Conservation (phyloP, 2,329 filamentous ascomycete genomes). For the Penicillium sp. region DNA sequence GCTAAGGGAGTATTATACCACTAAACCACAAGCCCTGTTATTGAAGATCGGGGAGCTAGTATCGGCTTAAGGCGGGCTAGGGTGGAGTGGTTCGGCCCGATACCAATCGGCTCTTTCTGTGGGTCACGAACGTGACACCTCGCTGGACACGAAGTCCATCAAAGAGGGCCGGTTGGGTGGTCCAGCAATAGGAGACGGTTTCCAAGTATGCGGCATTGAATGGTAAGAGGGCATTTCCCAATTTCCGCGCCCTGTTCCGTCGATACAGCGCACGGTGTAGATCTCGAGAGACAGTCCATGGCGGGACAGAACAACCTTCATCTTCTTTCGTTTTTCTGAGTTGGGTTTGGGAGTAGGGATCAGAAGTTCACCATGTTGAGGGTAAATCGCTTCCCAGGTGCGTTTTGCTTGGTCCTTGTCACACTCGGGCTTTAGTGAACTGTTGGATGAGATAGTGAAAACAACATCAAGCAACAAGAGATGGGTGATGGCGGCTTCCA, state of each 20-base stretch:
- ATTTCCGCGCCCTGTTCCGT: constrained; percentile 14
- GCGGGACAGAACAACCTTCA: constrained; percentile 31
- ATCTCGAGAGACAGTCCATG: constrained; percentile 26
- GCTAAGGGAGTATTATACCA: constrained; percentile 50
- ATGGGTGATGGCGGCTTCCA: constrained; percentile 34
- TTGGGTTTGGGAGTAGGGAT: constrained; percentile 14
- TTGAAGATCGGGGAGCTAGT: not conserved
- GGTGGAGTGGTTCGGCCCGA: constrained; percentile 7
- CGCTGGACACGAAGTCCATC: constrained; percentile 23
- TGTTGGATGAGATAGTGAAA: constrained; percentile 26
- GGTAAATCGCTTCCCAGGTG: constrained; percentile 32
- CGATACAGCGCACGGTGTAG: constrained; percentile 17
- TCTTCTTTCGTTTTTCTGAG: constrained; percentile 28
- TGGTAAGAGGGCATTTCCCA: constrained; percentile 10
- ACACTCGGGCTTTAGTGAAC: not conserved
- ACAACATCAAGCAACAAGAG: constrained; percentile 41
- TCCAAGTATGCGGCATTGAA: constrained; percentile 25
- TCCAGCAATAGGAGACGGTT: constrained; percentile 1
- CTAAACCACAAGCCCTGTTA: constrained; percentile 43
- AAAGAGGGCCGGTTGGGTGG: constrained; percentile 13
- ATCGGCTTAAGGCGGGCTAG: constrained; percentile 1
- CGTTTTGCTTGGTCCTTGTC: not conserved
- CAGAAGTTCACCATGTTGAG: constrained; percentile 37
- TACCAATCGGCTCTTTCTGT: not conserved
- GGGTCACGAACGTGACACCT: constrained; percentile 3